Conservation (phyloP, 2,329 filamentous ascomycete genomes). For the Periconia digitata region DNA sequence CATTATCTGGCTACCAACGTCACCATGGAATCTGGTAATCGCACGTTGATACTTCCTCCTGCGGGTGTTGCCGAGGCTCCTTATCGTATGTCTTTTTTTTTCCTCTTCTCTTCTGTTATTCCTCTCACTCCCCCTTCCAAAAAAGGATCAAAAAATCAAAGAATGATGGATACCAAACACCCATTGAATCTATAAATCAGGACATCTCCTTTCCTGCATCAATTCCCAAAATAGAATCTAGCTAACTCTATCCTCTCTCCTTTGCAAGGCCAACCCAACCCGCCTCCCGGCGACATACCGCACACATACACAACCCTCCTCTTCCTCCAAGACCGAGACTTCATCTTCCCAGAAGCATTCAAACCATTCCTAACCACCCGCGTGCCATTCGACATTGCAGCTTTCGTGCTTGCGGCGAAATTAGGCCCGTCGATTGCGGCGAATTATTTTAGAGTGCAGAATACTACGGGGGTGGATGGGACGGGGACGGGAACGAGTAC, state of each 20-base stretch:
- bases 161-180: no score
- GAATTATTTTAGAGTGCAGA: slow-evolving; percentile 45
- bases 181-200: no score
- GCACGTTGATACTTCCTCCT: slow-evolving; percentile 15
- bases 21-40: slow-evolving; percentile 13
- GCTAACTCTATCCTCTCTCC: no score
- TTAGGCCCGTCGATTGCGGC: slow-evolving; percentile 34
- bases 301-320: slow-evolving; percentile 35
- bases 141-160: no score
- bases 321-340: slow-evolving; percentile 29
- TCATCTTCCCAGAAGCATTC: slow-evolving; percentile 31
- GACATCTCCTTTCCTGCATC: no score
- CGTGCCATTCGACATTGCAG: slow-evolving; percentile 38
- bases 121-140: no score
- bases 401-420: slow-evolving; percentile 37
- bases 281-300: slow-evolving; percentile 31
- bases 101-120: no score
- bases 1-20: slow-evolving; percentile 37
- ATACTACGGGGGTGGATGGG: slow-evolving; percentile 23
- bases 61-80: slow-evolving; percentile 13
- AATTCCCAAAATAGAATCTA: no score
- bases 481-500: slow-evolving; percentile 1
- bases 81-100: no score
- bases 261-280: slow-evolving; percentile 28
- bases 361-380: slow-evolving; percentile 20